Base-by-base conservation (phyloP, 2,329 filamentous ascomycete genomes). In the Colletotrichum graminicola region DNA sequence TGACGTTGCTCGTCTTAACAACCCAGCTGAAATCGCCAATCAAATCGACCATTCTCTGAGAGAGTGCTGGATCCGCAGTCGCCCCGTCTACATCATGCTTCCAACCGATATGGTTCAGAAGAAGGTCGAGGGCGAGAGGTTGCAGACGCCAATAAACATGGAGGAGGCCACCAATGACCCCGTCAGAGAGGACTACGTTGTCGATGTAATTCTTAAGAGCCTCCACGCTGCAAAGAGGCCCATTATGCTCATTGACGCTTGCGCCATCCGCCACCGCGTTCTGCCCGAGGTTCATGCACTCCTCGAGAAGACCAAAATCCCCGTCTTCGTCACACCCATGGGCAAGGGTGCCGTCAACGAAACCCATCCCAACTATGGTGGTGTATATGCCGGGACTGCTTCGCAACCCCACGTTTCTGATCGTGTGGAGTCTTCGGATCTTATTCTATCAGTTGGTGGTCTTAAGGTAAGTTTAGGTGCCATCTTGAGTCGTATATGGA, bases 311-410 rank as follows among this genome's bases (percentile, higher is more conserved):
- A 93, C 93, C 1, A 85, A 89, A 5, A 84, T 97, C 10, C 94
- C 94, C 5, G 92, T 93, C 0, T 97, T 96, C 76, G 93, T 95
- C n/a, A 92, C 94, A 0, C 93, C 94, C 2, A 97, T 97, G 92
- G 94, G 94, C 57, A 97, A 97, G 83, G 89, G 94, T 23, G 92
- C 93, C 26, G 88, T 97, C 57, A 88, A 96, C 76, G 94, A 97
- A 80, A 88, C 88, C 2, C 87, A 92, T 57, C 84, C 87, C n/a
- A 92, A 89, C 77, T 97, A 92, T 75, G 93, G 93, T 29, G 94
- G 94, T 74, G 93, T 97, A 6, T 97, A 97, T 79, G 92, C 92
- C 11, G 94, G 94, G n/a, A 87, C 88, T 70, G 93, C 92, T 45
- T 94, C 91, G 41, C 88, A 91, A 63, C 86, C 89, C 1, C 86